Evolutionary conservation across 106 monocot species (phyloP), one percentile per base, ranked within the genome.

Genomic region (Narthecium ossifragum): DNA sequence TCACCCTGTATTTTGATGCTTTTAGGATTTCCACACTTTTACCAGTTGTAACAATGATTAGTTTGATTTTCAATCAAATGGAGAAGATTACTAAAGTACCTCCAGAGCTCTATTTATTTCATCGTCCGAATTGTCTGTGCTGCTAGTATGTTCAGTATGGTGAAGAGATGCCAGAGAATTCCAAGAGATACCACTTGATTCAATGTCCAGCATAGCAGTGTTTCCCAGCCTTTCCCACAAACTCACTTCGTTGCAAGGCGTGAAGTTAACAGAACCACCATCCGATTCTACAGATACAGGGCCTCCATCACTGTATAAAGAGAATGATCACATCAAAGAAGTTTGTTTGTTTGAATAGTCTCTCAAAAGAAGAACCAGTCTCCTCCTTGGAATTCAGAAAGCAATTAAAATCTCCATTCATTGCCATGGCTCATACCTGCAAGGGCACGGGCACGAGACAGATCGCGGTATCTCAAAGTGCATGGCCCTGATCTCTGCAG

Each of bases 221-320:
- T 65, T 81, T 53, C 81, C 90, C 26, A 98, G 78, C 51, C 98
- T 79, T 70, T 90, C 98, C 86, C 86, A 98, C 54, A 98, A 66
- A 72, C 81, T 87, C 26, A 51, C 67, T 51, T 98, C 98, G 5
- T 76, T 73, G 18, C 53, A 46, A 45, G 26, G 28, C 22, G 34
- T 8, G 13, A 47, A 48, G 40, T 50, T 46, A 10, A 51, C 52
- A 53, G 63, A 63, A 63, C 66, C 59, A 47, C 26, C 58, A 32
- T 53, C 64, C 36, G 29, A 0, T 51, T 62, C 61, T 53, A 39
- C 53, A 46, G 67, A 31, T 33, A 73, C 21, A 47, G 21, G 23
- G 64, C 30, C 27, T 28, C 34, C 27, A 52, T 24, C 48, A 62
- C 84, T 84, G 73, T 48, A 75, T n/a, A n/a, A 31, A 39, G 65